phyloP scores from a whole-genome alignment of 805 yeast species.

The Ogataea zsoltii region DNA sequence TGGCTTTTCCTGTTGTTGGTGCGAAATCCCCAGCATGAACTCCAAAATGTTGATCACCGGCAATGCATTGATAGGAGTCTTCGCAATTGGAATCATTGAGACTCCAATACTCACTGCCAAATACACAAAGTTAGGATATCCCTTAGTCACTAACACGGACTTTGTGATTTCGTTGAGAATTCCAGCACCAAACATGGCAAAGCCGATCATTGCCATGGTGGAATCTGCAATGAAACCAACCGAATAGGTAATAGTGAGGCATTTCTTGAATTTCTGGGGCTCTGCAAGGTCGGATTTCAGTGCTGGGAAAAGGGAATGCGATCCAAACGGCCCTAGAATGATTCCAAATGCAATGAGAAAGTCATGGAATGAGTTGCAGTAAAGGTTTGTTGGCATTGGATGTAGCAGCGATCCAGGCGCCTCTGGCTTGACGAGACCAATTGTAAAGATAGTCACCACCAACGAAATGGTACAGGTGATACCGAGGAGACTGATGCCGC shows the following conservation, averaged over 20 bases:
- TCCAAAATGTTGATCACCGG: constrained; percentile 84
- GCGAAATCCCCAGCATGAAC: constrained; percentile 34
- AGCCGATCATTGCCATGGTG: constrained; percentile 64
- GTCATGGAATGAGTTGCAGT: constrained; percentile 39
- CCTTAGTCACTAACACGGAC: constrained; percentile 62
- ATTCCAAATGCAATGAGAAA: constrained; percentile 59
- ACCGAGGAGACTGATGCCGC: constrained; percentile 56
- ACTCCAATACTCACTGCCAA: constrained; percentile 63
- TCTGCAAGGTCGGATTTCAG: constrained; percentile 73
- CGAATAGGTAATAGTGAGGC: constrained; percentile 56
- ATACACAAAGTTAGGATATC: constrained; percentile 66
- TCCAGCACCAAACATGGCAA: constrained; percentile 74
- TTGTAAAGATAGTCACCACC: constrained; percentile 43
- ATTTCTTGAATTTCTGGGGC: constrained; percentile 56
- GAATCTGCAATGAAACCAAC: constrained; percentile 61
- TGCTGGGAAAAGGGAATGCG: constrained; percentile 82
- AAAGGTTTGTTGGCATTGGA: constrained; percentile 45
- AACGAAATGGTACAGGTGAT: constrained; percentile 55
- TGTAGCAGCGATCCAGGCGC: constrained; percentile 58
- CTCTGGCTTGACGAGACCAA: constrained; percentile 45
- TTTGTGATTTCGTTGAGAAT: constrained; percentile 77
- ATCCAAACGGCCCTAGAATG: constrained; percentile 79
- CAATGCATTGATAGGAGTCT: constrained; percentile 82
- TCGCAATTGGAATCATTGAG: constrained; percentile 80
- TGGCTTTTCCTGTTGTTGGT: constrained; percentile 24